A percentile compares a stretch with the other conserved stretches of the same genome.
phyloP scores from a whole-genome alignment of 169 alveolate species.

The Plasmodium cynomolgi region DNA sequence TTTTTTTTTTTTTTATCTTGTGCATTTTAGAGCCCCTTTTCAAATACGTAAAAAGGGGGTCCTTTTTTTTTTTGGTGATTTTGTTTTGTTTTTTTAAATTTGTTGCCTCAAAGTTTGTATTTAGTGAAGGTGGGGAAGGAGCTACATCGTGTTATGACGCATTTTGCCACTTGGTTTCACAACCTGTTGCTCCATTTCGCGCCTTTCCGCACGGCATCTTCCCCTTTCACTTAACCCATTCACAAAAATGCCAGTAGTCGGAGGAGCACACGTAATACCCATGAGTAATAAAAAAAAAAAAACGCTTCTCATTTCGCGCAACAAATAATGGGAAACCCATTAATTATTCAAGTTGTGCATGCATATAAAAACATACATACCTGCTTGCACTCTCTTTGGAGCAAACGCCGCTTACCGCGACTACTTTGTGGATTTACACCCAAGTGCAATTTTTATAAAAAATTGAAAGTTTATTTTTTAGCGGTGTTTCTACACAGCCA shows the following conservation, averaged over 20 bases:
- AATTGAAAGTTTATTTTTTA: background rate
- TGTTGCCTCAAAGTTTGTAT: background rate
- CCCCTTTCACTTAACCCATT: background rate
- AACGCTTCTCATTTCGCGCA: background rate
- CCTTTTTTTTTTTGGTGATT: background rate
- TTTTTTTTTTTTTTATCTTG: background rate
- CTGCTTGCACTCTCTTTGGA: background rate
- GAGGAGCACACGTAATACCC: slow-evolving; percentile 68
- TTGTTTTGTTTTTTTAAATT: background rate
- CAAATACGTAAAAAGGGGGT: background rate
- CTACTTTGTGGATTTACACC: background rate
- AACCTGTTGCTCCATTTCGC: background rate
- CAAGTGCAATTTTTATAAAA: background rate
- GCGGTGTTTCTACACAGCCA: background rate
- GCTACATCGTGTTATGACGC: background rate
- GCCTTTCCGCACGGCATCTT: background rate
- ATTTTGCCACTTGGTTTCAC: background rate
- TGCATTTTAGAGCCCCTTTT: background rate
- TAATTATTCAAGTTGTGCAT: background rate
- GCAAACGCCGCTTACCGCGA: background rate
- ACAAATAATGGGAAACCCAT: background rate
- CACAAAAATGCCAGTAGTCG: slow-evolving; percentile 49
- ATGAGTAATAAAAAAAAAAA: slow-evolving; percentile 51
- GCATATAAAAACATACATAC: background rate
- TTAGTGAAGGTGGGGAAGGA: background rate